Conservation (phyloP, 73 alveolate species). For the Paramecium pentaurelia region DNA sequence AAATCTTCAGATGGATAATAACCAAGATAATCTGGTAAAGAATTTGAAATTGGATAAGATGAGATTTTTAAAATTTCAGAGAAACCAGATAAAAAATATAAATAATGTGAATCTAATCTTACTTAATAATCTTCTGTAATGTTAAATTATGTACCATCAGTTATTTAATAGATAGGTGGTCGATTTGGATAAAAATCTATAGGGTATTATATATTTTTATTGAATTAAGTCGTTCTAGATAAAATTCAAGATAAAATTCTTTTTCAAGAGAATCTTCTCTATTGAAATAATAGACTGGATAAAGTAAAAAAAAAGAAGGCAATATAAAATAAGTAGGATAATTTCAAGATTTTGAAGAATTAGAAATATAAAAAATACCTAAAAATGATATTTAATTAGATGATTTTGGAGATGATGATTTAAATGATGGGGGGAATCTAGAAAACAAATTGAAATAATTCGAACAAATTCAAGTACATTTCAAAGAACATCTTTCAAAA, state of each 20-base stretch:
- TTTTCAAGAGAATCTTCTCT: background rate
- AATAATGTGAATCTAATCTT: background rate
- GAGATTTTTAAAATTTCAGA: slow-evolving; percentile 57
- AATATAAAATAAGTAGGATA: background rate
- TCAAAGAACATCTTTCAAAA: background rate
- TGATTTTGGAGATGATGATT: background rate
- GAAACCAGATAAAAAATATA: background rate
- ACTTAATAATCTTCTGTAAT: background rate
- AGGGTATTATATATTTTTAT: slow-evolving; percentile 26
- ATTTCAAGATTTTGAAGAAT: background rate
- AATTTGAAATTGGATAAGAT: slow-evolving; percentile 63
- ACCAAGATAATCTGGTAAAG: background rate
- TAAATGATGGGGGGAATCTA: background rate
- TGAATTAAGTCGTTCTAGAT: background rate
- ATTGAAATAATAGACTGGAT: background rate
- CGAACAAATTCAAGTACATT: background rate
- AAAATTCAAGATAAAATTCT: background rate
- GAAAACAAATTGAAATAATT: background rate
- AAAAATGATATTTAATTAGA: background rate
- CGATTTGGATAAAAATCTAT: slow-evolving; percentile 55
- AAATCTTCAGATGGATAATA: slow-evolving; percentile 63
- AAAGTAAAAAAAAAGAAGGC: background rate
- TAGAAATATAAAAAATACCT: background rate
- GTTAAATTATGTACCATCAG: slow-evolving; percentile 35
- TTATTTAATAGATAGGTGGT: background rate